phyloP scores from a whole-genome alignment of 202 grass and related monocot genomes.

The Zizania palustris region DNA sequence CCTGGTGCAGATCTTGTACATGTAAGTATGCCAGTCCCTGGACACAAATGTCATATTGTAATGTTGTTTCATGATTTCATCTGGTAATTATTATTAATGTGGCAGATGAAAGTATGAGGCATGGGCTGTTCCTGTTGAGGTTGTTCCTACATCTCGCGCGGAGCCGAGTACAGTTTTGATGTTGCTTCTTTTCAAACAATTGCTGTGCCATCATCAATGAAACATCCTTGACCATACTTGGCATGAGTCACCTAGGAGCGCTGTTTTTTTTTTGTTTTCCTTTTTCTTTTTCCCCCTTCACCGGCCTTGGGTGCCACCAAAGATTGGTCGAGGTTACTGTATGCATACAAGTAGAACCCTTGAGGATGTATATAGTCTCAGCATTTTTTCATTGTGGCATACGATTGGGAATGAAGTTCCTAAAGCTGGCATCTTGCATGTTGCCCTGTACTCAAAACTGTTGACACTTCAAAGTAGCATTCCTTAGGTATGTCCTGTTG shows the following conservation, averaged over 20 bases:
- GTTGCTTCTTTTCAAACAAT: constrained; percentile 51
- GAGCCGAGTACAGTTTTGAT: constrained; percentile 55
- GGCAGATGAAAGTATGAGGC: constrained; percentile 55
- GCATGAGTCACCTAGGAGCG: constrained; percentile 53
- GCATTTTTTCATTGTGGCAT: constrained; percentile 40
- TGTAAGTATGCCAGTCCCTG: constrained; percentile 57
- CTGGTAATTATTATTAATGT: constrained; percentile 7
- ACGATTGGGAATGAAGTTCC: constrained; percentile 12
- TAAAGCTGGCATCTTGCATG: constrained; percentile 16
- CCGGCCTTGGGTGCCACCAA: constrained; percentile 52
- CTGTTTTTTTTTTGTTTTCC: constrained; percentile 19
- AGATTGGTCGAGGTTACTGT: constrained; percentile 58
- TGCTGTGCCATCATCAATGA: constrained; percentile 33
- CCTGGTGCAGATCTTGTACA: constrained; percentile 87
- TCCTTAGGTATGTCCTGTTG: background rate
- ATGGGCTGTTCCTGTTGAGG: constrained; percentile 43
- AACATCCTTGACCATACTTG: constrained; percentile 55
- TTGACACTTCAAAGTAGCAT: constrained; percentile 19
- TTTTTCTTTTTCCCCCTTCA: constrained; percentile 21
- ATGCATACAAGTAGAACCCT: constrained; percentile 35
- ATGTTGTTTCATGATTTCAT: constrained; percentile 41
- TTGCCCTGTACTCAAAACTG: constrained; percentile 32
- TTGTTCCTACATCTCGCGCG: constrained; percentile 40
- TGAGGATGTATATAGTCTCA: constrained; percentile 41
- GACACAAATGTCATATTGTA: background rate